Percentiles rank a stretch among this genome's conserved stretches.
Evolutionary conservation across 495 filamentous ascomycete genomes (phyloP).

Genomic region (Cairneyella variabilis): DNA sequence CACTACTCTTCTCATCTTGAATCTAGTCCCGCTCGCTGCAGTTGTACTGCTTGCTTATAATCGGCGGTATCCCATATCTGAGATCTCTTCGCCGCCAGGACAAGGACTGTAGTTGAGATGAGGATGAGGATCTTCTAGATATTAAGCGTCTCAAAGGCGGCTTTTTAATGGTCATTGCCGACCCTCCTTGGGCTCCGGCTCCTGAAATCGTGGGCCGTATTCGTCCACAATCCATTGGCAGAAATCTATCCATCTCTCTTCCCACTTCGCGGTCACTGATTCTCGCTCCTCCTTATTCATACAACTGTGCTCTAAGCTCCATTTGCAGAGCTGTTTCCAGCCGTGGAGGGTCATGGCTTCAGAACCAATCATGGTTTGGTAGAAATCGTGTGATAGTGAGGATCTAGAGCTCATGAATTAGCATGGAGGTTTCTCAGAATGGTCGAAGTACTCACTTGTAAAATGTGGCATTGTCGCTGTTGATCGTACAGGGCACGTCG

Average conservation of each 20-base stretch:
- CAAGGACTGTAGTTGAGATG: too few relatives aligned
- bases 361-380: conserved; percentile 51
- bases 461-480: conserved; percentile 51
- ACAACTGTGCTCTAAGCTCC: conserved; percentile 52
- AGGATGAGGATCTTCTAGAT: too few relatives aligned
- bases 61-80: too few relatives aligned
- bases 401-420: conserved; percentile 33
- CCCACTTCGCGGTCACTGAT: conserved; percentile 36
- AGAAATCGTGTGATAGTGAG: conserved; percentile 53
- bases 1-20: too few relatives aligned
- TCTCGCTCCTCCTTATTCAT: conserved; percentile 32
- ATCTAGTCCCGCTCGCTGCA: too few relatives aligned
- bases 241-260: conserved; percentile 40
- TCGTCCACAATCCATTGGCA: conserved; percentile 32
- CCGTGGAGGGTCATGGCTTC: conserved; percentile 46
- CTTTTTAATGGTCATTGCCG: conserved; percentile 13
- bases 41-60: too few relatives aligned
- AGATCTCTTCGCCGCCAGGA: too few relatives aligned
- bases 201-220: conserved; percentile 16
- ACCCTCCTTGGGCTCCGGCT: conserved; percentile 6
- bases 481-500: conserved; percentile 49
- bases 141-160: neutral
- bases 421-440: neutral
- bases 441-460: conserved; percentile 38
- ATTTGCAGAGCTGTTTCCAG: conserved; percentile 49